Conservation (phyloP, 305 asterid species). For the Fraxinus angustifolia region DNA sequence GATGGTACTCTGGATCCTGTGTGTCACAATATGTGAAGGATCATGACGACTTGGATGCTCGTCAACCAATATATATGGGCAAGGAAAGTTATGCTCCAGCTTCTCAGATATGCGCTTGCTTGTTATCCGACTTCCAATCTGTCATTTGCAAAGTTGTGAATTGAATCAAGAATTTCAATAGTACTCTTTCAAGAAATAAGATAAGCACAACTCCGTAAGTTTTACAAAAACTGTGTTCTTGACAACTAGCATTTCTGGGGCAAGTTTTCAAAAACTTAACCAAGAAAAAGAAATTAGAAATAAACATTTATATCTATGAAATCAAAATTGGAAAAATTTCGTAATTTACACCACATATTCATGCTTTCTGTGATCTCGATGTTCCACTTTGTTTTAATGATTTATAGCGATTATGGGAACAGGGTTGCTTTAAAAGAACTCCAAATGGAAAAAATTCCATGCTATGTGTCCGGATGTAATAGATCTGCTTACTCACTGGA, state of each 20-base stretch:
- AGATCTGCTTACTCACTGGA: background rate
- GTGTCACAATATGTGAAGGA: conserved; percentile 79
- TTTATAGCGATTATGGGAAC: background rate
- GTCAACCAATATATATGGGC: conserved; percentile 82
- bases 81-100: conserved; percentile 67
- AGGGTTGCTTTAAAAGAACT: background rate
- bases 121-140: conserved; percentile 94
- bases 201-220: conserved; percentile 8
- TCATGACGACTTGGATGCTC: conserved; percentile 92
- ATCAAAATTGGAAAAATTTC: background rate
- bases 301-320: background rate
- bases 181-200: conserved; percentile 12
- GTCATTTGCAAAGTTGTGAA: conserved; percentile 29
- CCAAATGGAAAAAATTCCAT: background rate
- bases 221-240: background rate
- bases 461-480: background rate
- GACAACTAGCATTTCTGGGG: background rate
- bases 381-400: background rate
- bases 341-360: background rate
- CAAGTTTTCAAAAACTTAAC: background rate
- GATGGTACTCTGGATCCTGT: conserved; percentile 64
- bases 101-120: conserved; percentile 80
- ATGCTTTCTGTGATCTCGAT: background rate
- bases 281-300: background rate
- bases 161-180: conserved; percentile 14